phyloP scores from a whole-genome alignment of 1,284 basidiomycete genomes.

The Xerocomus nothofagi region DNA sequence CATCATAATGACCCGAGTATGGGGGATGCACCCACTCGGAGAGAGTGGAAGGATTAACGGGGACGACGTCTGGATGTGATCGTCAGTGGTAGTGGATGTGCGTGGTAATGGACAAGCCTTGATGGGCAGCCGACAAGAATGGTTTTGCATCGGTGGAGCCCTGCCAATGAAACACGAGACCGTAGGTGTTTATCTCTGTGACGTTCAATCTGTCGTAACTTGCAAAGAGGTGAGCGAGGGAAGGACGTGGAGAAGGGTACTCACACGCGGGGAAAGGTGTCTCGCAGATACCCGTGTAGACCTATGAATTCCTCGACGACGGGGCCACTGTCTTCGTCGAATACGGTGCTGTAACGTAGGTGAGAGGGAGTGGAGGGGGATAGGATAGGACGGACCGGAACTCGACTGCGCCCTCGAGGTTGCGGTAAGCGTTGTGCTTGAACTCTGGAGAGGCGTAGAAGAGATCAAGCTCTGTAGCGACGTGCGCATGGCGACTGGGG shows the following conservation, averaged over 20 bases:
- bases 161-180: conserved; percentile 67
- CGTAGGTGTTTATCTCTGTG: conserved; percentile 65
- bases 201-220: conserved; percentile 57
- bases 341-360: conserved; percentile 20
- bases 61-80: conserved; percentile 56
- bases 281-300: conserved; percentile 49
- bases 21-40: conserved; percentile 61
- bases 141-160: conserved; percentile 65
- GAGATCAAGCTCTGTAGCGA: conserved; percentile 11
- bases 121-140: conserved; percentile 66
- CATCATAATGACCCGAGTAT: conserved; percentile 66
- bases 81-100: background rate
- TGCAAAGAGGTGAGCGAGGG: background rate
- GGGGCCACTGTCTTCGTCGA: conserved; percentile 41
- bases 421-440: conserved; percentile 9
- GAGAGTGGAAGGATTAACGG: conserved; percentile 57
- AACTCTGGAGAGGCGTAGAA: conserved; percentile 15
- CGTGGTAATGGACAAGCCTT: conserved; percentile 41
- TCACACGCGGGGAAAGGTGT: conserved; percentile 51
- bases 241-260: background rate
- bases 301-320: conserved; percentile 49
- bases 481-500: background rate
- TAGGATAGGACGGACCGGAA: conserved; percentile 11
- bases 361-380: background rate
- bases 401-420: conserved; percentile 15